A percentile compares a stretch with the other conserved stretches of the same genome.
Conservation (phyloP, 306 rosid species). For the Ziziphus jujuba region DNA sequence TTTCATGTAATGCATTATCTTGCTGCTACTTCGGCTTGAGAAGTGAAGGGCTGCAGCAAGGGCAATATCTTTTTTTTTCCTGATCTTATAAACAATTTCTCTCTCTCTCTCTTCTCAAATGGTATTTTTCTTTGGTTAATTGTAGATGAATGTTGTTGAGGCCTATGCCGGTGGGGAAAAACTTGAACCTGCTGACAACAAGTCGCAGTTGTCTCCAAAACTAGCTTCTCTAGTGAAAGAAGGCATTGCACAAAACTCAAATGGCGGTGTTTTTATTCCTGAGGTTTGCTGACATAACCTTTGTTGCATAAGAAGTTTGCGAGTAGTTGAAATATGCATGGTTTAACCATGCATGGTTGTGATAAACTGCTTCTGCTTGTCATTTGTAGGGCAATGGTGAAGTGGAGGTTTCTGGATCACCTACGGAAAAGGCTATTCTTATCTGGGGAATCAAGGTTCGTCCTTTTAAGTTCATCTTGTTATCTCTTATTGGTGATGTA, state of each 20-base stretch:
- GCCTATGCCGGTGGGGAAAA: conserved; percentile 63
- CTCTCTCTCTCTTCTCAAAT: background rate
- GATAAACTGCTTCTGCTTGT: conserved; percentile 10
- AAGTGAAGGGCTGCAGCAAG: too few species aligned
- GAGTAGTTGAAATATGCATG: background rate
- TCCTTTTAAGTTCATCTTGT: background rate
- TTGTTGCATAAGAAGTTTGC: background rate
- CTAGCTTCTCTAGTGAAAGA: conserved; percentile 59
- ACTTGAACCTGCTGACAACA: conserved; percentile 41
- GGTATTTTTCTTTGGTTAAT: conserved; percentile 11
- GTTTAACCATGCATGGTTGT: background rate
- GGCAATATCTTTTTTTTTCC: too few species aligned
- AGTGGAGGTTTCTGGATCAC: conserved; percentile 83
- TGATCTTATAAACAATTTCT: background rate
- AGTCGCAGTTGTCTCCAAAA: conserved; percentile 46
- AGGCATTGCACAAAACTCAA: conserved; percentile 74
- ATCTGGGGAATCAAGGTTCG: conserved; percentile 69
- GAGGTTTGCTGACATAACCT: conserved; percentile 50
- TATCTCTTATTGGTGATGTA: background rate
- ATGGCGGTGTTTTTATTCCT: conserved; percentile 63
- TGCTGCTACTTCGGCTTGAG: too few species aligned
- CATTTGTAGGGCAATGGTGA: conserved; percentile 46
- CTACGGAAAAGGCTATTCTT: conserved; percentile 88
- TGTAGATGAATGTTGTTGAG: conserved; percentile 82
- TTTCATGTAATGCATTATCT: too few species aligned